phyloP scores from a whole-genome alignment of 139 green algal genomes.

The Coelastrella sp. region DNA sequence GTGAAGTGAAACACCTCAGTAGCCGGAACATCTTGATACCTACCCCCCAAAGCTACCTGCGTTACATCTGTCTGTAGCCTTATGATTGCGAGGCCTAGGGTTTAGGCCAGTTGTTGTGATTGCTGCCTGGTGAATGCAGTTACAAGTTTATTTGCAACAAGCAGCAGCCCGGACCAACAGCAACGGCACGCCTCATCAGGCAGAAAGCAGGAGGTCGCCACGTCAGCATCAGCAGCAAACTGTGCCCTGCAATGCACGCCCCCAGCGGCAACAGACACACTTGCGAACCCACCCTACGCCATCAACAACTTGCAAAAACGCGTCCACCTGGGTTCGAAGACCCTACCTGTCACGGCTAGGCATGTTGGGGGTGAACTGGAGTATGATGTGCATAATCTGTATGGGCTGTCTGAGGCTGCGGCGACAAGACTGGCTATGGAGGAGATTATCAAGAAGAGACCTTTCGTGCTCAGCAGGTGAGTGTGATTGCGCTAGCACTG shows the following conservation, averaged over 20 bases:
- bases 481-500: too few relatives aligned
- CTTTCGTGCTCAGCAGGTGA: constrained; percentile 61
- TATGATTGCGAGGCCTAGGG: too few relatives aligned
- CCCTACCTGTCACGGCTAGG: constrained; percentile 46
- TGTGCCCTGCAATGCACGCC: background rate
- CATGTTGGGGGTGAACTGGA: constrained; percentile 43
- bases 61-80: too few relatives aligned
- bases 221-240: background rate
- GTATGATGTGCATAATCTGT: constrained; percentile 70
- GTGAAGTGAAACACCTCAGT: too few relatives aligned
- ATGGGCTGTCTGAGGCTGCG: constrained; percentile 52
- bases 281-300: constrained; percentile 9
- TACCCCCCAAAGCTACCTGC: too few relatives aligned
- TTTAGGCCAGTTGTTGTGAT: too few relatives aligned
- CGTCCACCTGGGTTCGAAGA: constrained; percentile 27
- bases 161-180: too few relatives aligned
- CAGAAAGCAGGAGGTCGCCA: background rate
- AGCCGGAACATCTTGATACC: too few relatives aligned
- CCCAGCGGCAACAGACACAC: background rate
- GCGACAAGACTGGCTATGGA: constrained; percentile 34
- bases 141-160: too few relatives aligned
- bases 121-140: too few relatives aligned
- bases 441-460: constrained; percentile 35
- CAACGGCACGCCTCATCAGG: background rate
- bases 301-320: background rate